Conservation (phyloP, 78 protist genomes). For the Dictyostelium citrinum region DNA sequence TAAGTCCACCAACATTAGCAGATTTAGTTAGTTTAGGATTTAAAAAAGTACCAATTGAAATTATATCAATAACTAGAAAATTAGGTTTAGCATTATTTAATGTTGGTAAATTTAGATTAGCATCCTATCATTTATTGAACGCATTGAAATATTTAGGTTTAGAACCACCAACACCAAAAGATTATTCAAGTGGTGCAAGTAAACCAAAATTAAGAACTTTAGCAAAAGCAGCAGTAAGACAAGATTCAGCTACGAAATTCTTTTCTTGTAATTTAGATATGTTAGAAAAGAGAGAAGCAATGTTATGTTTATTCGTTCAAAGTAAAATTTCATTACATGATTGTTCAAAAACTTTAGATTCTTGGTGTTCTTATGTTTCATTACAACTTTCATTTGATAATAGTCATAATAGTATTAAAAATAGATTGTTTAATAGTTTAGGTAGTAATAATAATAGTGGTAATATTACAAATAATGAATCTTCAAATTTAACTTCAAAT, state of each 20-base stretch:
- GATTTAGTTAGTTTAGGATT: background rate
- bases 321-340: slow-evolving; percentile 57
- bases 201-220: slow-evolving; percentile 1
- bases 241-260: slow-evolving; percentile 41
- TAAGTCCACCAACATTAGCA: background rate
- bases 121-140: slow-evolving; percentile 2
- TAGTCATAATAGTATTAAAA: background rate
- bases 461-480: no score
- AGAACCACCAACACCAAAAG: slow-evolving; percentile 30
- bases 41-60: slow-evolving; percentile 22
- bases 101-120: slow-evolving; percentile 13
- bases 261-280: slow-evolving; percentile 17
- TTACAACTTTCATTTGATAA: slow-evolving; percentile 28
- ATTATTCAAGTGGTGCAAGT: background rate
- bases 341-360: slow-evolving; percentile 9
- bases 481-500: no score
- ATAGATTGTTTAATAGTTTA: background rate
- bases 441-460: no score
- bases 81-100: slow-evolving; percentile 53
- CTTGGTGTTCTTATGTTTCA: slow-evolving; percentile 45
- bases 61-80: slow-evolving; percentile 47
- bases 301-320: slow-evolving; percentile 19
- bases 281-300: slow-evolving; percentile 58
- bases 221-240: slow-evolving; percentile 6
- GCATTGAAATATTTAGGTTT: slow-evolving; percentile 66